Base-by-base conservation (phyloP, 2,329 filamentous ascomycete genomes). In the Nemania serpens region DNA sequence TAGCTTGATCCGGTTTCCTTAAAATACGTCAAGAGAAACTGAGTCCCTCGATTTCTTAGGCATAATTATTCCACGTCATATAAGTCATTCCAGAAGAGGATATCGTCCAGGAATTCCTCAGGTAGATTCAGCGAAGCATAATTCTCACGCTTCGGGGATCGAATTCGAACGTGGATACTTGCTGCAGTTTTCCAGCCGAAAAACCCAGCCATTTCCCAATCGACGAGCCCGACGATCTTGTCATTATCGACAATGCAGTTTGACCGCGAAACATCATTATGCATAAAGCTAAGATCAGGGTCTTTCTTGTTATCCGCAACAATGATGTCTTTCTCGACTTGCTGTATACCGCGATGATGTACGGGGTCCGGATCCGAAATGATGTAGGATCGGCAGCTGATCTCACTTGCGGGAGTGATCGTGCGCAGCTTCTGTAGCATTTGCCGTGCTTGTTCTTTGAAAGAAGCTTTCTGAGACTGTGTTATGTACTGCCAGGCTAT, bases 201-300 rank as follows among this genome's bases (percentile, higher is more conserved):
- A 33, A 48, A 66, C 2, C 64, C 64, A 33, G 64, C 62, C 56
- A 63, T 63, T 43, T 68, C 61, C 66, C 62, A 66, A 48, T 66
- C 66, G 42, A 68, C 18, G 11, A 68, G 43, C 22, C 66, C 62
- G n/a, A 64, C 61, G 34, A 68, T 65, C 52, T 54, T 64, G 45
- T 62, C 61, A 17, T 64, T 57, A n/a, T 65, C 54, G n/a, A 68
- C 66, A 41, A 68, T 64, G 45, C 50, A 58, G 29, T 66, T 68
- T 64, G 62, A 66, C n/a, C 11, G 37, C 2, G 55, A 46, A 39
- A 68, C 47, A 47, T 66, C 66, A 39, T 66, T 64, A 41, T 65
- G 66, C 61, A 65, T 61, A 52, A 68, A 63, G 18, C 57, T 12
- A 5, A 66, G 13, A 46, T 65, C 61, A 12, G 51, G 4, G 25